Evolutionary conservation across 768 basidiomycete species (phyloP), one percentile per base, ranked within the genome.

Genomic region (Lactarius sp.): DNA sequence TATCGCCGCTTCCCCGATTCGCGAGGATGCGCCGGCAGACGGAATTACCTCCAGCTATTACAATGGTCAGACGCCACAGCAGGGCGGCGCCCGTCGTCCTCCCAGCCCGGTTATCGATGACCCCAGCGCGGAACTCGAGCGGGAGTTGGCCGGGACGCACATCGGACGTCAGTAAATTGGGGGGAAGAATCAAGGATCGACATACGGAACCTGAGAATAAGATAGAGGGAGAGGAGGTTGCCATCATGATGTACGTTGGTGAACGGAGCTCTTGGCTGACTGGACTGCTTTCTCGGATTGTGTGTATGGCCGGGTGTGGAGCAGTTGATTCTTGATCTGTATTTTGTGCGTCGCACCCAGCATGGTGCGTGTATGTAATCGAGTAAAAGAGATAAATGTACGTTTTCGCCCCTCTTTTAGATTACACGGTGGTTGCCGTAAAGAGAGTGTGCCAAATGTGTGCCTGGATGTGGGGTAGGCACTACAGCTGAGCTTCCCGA

Each of bases 81-180:
- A 53, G 36, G 6, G n/a, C 16, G 57, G 49, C 9, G 70, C 69
- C 16, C 73, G 74, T 57, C 80, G 83, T 55, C 79, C 84, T 3
- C 75, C 81, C n/a, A 86, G 81, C 69, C 90, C 89, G 0, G 78
- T 90, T 65, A 83, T 91, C 79, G 92, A 94, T 67, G 86, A 94
- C 70, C 92, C 92, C 7, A 90, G 88, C 63, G 87, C 85, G 60
- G 89, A 89, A 69, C 82, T 95, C 13, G 93, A 95, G 72, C 84
- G 86, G 50, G 92, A 95, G 73, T 80, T 94, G n/a, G 88, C 88
- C 12, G 83, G 84, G 57, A 85, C 88, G 39, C 87, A 87, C 70
- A 70, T 85, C 27, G 77, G 71, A 20, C 61, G 66, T 46, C 46
- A 59, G 52, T 68, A 44, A 61, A 53, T 33, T 2, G 52, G 12